A percentile compares a stretch with the other conserved stretches of the same genome.
These are phyloP conservation scores for Wallacemonas sp. DNA, from an alignment of 208 protist genomes.

Conservation along the genomic window DNA sequence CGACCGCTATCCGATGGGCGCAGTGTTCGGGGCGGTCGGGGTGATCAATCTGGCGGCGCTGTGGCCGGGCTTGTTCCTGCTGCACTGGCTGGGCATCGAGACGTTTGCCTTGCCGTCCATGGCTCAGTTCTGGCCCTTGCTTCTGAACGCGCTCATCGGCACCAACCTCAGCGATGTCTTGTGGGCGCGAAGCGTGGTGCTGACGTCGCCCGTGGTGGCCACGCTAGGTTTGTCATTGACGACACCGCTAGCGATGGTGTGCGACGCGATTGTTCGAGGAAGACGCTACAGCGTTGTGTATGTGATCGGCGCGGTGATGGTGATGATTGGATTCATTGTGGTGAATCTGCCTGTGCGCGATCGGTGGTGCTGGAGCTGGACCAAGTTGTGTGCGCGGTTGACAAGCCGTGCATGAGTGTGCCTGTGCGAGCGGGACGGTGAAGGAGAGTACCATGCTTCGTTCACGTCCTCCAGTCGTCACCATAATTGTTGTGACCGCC, in stretches of 20 bases:
- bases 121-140: slow-evolving; percentile 69
- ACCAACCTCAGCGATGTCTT: slow-evolving; percentile 92
- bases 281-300: slow-evolving; percentile 57
- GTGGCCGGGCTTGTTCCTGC: slow-evolving; percentile 73
- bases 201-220: slow-evolving; percentile 90
- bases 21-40: slow-evolving; percentile 90
- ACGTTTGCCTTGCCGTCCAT: slow-evolving; percentile 58
- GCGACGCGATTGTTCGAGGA: slow-evolving; percentile 62
- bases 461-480: too few relatives aligned
- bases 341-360: slow-evolving; percentile 56
- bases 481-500: too few relatives aligned
- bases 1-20: slow-evolving; percentile 80
- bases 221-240: slow-evolving; percentile 89
- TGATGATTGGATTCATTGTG: slow-evolving; percentile 80
- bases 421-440: too few relatives aligned
- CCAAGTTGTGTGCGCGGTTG: background rate
- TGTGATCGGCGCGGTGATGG: slow-evolving; percentile 66
- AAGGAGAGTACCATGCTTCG: too few relatives aligned
- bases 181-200: slow-evolving; percentile 88
- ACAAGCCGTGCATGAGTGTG: background rate
- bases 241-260: slow-evolving; percentile 89
- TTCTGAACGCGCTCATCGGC: slow-evolving; percentile 84
- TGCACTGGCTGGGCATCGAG: slow-evolving; percentile 65
- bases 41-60: slow-evolving; percentile 71
- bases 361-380: slow-evolving; percentile 16